These are phyloP conservation scores for Hypoxylon rubiginosum DNA, from an alignment of 2,329 filamentous ascomycete species.

Conservation along the genomic window DNA sequence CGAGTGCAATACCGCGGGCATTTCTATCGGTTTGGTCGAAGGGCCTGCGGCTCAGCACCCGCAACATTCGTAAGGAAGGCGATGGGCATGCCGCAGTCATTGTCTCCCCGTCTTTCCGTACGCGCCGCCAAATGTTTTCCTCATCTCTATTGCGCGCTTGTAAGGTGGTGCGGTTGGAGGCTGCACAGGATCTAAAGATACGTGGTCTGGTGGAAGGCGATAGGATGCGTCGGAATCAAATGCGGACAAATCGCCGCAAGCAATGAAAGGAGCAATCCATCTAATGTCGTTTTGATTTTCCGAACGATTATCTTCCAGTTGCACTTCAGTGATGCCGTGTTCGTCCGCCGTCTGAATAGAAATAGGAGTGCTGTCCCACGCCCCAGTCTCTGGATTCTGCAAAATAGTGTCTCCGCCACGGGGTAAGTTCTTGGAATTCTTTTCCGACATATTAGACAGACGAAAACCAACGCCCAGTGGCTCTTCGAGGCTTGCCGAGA, in stretches of 20 bases:
- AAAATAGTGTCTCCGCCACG: conserved; percentile 58
- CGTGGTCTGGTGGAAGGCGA: conserved; percentile 84
- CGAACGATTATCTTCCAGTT: conserved; percentile 62
- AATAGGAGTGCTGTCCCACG: conserved; percentile 57
- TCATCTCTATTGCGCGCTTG: conserved; percentile 87
- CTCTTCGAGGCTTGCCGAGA: conserved; percentile 80
- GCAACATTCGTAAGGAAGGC: conserved; percentile 1
- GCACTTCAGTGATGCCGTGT: conserved; percentile 61
- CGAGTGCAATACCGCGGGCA: conserved; percentile 59
- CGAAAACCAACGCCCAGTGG: conserved; percentile 76
- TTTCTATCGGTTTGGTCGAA: conserved; percentile 48
- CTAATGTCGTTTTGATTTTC: conserved; percentile 61
- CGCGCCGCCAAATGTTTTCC: conserved; percentile 80
- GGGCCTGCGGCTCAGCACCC: conserved; percentile 42
- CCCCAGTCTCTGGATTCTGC: conserved; percentile 61
- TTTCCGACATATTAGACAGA: conserved; percentile 64
- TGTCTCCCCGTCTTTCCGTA: conserved; percentile 72
- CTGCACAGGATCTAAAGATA: conserved; percentile 91
- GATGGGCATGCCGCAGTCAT: conserved; percentile 30
- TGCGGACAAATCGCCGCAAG: conserved; percentile 94
- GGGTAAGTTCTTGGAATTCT: conserved; percentile 57
- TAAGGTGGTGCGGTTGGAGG: conserved; percentile 97
- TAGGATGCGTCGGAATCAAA: conserved; percentile 98
- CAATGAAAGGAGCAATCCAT: conserved; percentile 96
- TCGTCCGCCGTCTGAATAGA: conserved; percentile 40